Base-by-base conservation (phyloP, 495 filamentous ascomycete genomes). In the Trichoderma orchidacearum region DNA sequence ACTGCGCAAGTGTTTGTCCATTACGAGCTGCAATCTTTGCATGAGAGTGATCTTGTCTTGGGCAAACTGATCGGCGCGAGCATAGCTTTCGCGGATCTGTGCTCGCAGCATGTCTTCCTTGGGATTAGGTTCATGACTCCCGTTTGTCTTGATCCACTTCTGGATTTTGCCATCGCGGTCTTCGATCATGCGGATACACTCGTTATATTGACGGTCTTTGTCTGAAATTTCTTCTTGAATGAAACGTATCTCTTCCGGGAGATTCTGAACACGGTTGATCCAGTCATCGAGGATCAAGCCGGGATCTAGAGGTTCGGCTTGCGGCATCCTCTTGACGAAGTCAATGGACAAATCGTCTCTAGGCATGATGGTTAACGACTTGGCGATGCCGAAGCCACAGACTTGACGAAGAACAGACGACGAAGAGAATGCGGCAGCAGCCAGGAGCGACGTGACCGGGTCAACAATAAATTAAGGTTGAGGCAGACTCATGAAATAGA, bases 221-320 rank as follows among this genome's bases (percentile, higher is more conserved):
- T 89, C 87, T 63, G 85, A 80, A 30, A 97, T 89, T 70, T 98
- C 93, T 64, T 96, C 93, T 68, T 95, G 86, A 61, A 96, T 74
- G 74, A 95, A 92, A 31, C 84, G 83, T 56, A 97, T 86, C 70
- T 98, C 93, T 12, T 86, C 86, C 17, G 93, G 91, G 7, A 96
- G 77, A 63, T 96, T 97, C 30, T 91, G 87, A 29, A 86, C 85
- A 76, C 72, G 64, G 70, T 95, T 88, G 54, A 91, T 83, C 70
- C 92, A 98, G 63, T 94, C 86, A 62, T 97, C 93, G 51, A 98
- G 80, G 56, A 98, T 87, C 53, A 89, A 78, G 30, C 89, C 87
- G 60, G 90, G 84, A 72, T 98, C 93, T 61, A 75, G 70, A 55
- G 70, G 64, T 60, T 80, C 78, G 65, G 64, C 68, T 18, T 72